Conservation (phyloP, 345 rosid genomes). For the Lumnitzera racemosa region DNA sequence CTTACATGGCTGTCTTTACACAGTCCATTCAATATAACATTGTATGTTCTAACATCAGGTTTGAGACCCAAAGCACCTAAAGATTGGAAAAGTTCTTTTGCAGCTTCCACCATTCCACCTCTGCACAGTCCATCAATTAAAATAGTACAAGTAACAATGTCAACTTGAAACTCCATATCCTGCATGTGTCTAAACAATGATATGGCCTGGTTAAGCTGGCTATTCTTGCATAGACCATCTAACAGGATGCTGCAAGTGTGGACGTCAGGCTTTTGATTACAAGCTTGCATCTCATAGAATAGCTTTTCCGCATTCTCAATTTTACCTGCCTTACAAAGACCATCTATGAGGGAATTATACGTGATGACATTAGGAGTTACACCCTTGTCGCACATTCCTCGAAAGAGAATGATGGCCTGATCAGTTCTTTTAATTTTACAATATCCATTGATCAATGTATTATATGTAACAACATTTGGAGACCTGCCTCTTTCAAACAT, state of each 20-base stretch:
- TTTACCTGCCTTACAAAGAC: conserved; percentile 18
- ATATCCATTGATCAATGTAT: conserved; percentile 16
- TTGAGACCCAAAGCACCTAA: background rate
- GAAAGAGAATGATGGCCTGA: conserved; percentile 15
- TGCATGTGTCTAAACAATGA: conserved; percentile 8
- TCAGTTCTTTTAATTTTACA: conserved; percentile 22
- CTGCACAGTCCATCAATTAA: conserved; percentile 32
- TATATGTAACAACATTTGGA: conserved; percentile 18
- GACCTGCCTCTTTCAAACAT: conserved; percentile 17
- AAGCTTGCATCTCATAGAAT: conserved; percentile 14
- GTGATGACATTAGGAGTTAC: conserved; percentile 15
- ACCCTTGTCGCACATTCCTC: conserved; percentile 19
- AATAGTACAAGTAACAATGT: conserved; percentile 18
- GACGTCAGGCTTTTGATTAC: background rate
- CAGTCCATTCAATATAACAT: conserved; percentile 12
- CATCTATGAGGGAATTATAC: conserved; percentile 20
- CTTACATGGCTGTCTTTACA: conserved; percentile 2
- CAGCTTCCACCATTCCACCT: conserved; percentile 11
- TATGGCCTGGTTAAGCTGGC: conserved; percentile 13
- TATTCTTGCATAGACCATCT: conserved; percentile 23
- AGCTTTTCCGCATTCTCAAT: conserved; percentile 19
- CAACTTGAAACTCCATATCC: conserved; percentile 9
- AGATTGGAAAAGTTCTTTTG: background rate
- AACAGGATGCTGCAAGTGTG: conserved; percentile 8
- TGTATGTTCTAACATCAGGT: conserved; percentile 15